Evolutionary conservation across 495 filamentous ascomycete species (phyloP).

Genomic region (Terfezia boudieri): DNA sequence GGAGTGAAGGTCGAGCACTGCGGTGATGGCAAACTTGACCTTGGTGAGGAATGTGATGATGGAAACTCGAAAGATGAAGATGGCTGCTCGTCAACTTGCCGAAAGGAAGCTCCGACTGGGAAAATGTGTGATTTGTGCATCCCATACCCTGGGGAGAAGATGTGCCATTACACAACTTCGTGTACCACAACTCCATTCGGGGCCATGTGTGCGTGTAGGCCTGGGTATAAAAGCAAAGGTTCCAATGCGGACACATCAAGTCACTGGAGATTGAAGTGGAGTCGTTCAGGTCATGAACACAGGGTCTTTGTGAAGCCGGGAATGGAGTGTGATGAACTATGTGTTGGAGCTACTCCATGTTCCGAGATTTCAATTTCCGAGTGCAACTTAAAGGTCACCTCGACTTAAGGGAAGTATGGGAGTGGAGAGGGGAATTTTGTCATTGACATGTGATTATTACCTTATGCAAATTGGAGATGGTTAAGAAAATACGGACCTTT

Average conservation of each 20-base stretch:
- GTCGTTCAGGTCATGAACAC: constrained; percentile 7
- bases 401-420: too few relatives aligned
- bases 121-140: constrained; percentile 3
- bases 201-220: constrained; percentile 8
- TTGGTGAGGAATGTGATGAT: constrained; percentile 28
- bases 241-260: not conserved
- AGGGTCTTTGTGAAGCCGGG: constrained; percentile 10
- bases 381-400: too few relatives aligned
- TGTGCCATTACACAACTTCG: constrained; percentile 6
- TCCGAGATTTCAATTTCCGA: constrained; percentile 3
- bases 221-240: constrained; percentile 3
- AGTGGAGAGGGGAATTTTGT: too few relatives aligned
- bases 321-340: constrained; percentile 6
- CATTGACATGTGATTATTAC: too few relatives aligned
- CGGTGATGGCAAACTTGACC: constrained; percentile 22
- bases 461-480: too few relatives aligned
- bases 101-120: constrained; percentile 4
- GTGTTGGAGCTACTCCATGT: constrained; percentile 5
- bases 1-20: constrained; percentile 27
- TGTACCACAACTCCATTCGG: constrained; percentile 9
- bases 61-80: constrained; percentile 22
- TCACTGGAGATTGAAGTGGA: constrained; percentile 6
- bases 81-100: constrained; percentile 25
- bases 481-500: too few relatives aligned
- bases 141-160: constrained; percentile 3